These are phyloP conservation scores for Kondoa subrosea DNA, from an alignment of 768 basidiomycete species.

Conservation along the genomic window DNA sequence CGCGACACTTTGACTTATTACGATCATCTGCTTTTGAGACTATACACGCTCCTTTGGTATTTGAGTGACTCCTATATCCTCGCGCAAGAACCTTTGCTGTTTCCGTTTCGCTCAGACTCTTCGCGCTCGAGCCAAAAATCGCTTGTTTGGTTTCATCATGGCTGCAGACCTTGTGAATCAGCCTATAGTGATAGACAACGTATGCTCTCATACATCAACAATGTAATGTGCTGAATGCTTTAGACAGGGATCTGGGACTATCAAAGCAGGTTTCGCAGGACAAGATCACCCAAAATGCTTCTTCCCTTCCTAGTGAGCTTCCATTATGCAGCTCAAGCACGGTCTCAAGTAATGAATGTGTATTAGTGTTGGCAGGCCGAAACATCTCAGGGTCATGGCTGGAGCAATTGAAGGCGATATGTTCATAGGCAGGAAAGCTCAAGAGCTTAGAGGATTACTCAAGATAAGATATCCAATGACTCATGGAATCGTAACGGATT, in stretches of 20 bases:
- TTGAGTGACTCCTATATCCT: too few species aligned
- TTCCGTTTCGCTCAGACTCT: too few species aligned
- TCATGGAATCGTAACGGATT: slow-evolving; percentile 96
- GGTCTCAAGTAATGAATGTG: background rate
- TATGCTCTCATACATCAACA: slow-evolving; percentile 35
- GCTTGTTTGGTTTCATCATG: too few species aligned
- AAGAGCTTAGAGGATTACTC: slow-evolving; percentile 83
- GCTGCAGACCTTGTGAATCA: slow-evolving; percentile 51
- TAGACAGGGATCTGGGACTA: slow-evolving; percentile 79
- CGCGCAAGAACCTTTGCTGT: too few species aligned
- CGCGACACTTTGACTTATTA: too few species aligned
- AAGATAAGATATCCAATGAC: slow-evolving; percentile 95
- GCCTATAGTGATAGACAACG: slow-evolving; percentile 97
- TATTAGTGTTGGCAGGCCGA: slow-evolving; percentile 81
- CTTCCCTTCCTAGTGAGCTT: slow-evolving; percentile 90
- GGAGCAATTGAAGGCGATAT: slow-evolving; percentile 79
- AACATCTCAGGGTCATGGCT: slow-evolving; percentile 94
- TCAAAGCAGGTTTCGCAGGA: slow-evolving; percentile 97
- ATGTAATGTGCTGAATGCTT: background rate
- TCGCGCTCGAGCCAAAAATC: too few species aligned
- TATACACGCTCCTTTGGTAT: too few species aligned
- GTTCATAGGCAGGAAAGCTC: slow-evolving; percentile 86
- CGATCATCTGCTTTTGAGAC: too few species aligned
- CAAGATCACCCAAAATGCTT: slow-evolving; percentile 99
- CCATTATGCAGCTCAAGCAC: background rate